A percentile compares a stretch with the other conserved stretches of the same genome.
phyloP scores from a whole-genome alignment of 768 basidiomycete species.

The Psilocybe subaeruginosa region DNA sequence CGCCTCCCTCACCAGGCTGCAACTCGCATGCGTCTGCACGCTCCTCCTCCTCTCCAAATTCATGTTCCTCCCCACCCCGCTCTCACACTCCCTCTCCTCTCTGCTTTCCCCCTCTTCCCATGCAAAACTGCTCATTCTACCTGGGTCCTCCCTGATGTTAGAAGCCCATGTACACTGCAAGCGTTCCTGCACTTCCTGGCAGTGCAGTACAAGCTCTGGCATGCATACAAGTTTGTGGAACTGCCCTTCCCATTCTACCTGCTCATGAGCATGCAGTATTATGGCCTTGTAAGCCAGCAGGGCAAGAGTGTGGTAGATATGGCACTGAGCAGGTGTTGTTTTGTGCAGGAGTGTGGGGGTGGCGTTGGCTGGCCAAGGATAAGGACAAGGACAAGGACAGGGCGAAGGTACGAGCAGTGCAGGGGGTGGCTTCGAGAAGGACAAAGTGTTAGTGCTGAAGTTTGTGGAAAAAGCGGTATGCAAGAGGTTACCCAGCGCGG shows the following conservation, averaged over 20 bases:
- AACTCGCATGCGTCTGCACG: constrained; percentile 87
- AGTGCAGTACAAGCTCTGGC: constrained; percentile 91
- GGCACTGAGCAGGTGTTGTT: constrained; percentile 98
- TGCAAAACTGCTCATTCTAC: too few species aligned
- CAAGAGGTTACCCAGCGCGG: constrained; percentile 78
- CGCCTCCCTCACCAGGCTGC: constrained; percentile 75
- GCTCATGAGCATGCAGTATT: constrained; percentile 88
- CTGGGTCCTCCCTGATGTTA: too few species aligned
- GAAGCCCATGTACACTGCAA: too few species aligned
- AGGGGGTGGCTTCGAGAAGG: constrained; percentile 71
- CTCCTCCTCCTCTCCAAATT: constrained; percentile 87
- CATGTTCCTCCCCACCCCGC: too few species aligned
- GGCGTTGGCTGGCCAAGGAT: not conserved
- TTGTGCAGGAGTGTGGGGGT: constrained; percentile 63
- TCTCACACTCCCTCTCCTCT: too few species aligned
- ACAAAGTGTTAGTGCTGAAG: constrained; percentile 81
- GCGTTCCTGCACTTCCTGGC: constrained; percentile 79
- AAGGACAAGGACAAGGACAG: not conserved
- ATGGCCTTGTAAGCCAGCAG: constrained; percentile 77
- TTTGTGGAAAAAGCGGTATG: constrained; percentile 88
- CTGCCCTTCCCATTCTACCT: constrained; percentile 88
- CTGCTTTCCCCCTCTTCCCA: too few species aligned
- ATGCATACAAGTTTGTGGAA: constrained; percentile 89
- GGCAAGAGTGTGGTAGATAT: constrained; percentile 82
- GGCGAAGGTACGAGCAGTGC: constrained; percentile 23